Percentiles rank a stretch among this genome's conserved stretches.
phyloP scores from a whole-genome alignment of 2,329 filamentous ascomycete genomes.

The Cladosporium sp. region DNA sequence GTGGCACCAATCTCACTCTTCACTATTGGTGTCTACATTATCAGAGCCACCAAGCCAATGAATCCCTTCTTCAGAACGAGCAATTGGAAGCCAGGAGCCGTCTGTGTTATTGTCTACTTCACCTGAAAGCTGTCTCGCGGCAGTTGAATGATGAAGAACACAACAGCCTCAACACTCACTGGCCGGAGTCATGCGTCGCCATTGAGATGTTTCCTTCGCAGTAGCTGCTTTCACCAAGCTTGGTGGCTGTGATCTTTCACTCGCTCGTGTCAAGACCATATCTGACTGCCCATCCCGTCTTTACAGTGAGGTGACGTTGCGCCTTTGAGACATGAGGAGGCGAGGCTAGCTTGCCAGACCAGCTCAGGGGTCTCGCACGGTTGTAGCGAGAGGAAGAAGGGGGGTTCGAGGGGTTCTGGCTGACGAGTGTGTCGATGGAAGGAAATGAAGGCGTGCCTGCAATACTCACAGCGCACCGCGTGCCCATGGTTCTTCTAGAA shows the following conservation, averaged over 20 bases:
- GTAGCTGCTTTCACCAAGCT: not conserved
- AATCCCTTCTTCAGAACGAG: not conserved
- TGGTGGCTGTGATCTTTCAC: not conserved
- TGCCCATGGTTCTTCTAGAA: slow-evolving; percentile 1
- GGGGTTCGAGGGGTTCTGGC: not conserved
- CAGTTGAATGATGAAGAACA: not conserved
- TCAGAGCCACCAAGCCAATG: not conserved
- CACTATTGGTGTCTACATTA: not conserved
- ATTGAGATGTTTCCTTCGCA: not conserved
- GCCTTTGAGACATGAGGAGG: slow-evolving; percentile 2
- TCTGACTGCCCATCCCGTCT: not conserved
- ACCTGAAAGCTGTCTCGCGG: not conserved
- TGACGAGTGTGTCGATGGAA: not conserved
- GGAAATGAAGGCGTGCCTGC: not conserved
- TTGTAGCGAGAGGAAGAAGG: not conserved
- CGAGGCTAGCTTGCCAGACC: not conserved
- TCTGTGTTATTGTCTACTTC: not conserved
- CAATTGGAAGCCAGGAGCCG: not conserved
- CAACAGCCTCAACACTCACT: not conserved
- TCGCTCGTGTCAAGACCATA: not conserved
- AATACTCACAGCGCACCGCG: not conserved
- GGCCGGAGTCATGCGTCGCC: not conserved
- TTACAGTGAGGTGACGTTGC: not conserved
- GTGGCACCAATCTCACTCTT: not conserved
- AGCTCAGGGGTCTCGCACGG: slow-evolving; percentile 7